Evolutionary conservation across 2,329 filamentous ascomycete species (phyloP).

Genomic region (Penicillium rolfsii): DNA sequence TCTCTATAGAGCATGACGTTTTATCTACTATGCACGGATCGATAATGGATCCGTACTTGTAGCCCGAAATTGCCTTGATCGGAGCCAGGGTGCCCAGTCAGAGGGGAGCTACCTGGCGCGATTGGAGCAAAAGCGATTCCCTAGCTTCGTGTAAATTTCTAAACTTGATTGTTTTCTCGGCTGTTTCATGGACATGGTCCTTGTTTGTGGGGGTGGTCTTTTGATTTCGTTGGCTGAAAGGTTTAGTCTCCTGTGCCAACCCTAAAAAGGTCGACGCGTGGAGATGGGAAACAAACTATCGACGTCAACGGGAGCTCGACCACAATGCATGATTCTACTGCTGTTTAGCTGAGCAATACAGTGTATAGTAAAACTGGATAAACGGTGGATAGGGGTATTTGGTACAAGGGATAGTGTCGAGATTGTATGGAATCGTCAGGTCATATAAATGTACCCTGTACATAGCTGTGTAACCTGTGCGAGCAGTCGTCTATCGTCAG

Average conservation of each 20-base stretch:
- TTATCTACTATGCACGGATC: neutral
- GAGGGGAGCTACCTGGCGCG: slow-evolving; percentile 7
- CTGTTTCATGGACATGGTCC: neutral
- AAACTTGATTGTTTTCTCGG: slow-evolving; percentile 15
- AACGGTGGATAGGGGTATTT: neutral
- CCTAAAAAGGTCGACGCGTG: neutral
- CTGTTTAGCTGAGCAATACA: neutral
- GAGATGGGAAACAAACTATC: neutral
- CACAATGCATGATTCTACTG: too few species aligned
- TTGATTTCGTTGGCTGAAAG: neutral
- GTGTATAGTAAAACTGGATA: neutral
- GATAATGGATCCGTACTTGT: slow-evolving; percentile 2
- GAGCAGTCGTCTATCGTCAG: neutral
- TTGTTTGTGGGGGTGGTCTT: neutral
- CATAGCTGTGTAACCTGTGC: slow-evolving; percentile 10
- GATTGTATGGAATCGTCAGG: neutral
- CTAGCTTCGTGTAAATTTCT: slow-evolving; percentile 15
- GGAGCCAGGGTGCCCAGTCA: slow-evolving; percentile 3
- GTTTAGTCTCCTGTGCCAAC: slow-evolving; percentile 1
- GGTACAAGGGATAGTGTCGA: neutral
- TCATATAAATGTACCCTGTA: slow-evolving; percentile 10
- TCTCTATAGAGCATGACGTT: neutral
- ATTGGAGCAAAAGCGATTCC: slow-evolving; percentile 17
- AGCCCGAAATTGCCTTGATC: slow-evolving; percentile 1
- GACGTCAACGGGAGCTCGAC: neutral